Base-by-base conservation (phyloP, 176 grass and related monocot species). In the Elaeis guineensis region DNA sequence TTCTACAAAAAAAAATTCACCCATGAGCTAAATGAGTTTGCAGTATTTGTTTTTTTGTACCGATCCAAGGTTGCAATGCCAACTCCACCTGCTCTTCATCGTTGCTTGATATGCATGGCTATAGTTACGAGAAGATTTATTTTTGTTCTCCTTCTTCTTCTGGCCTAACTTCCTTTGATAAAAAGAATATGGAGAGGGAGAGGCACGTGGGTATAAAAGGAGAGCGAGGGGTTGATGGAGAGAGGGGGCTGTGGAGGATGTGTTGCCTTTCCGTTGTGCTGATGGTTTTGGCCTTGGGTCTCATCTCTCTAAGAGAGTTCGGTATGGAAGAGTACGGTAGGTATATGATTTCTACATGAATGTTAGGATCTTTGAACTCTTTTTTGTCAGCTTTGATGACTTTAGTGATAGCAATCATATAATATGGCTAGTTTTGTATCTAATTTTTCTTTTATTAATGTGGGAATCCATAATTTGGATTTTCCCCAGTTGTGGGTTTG, bases 121-220 rank as follows among this genome's bases (percentile, higher is more conserved):
- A 21, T 4, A 12, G 17, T 44, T 20, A 9, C 5, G 44, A 26
- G 0, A 25, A 0, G 28, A 0, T 12, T 7, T 69, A 15, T 63
- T 19, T 50, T 61, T 44, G 16, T 18, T 69, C 52, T 21, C 54
- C 64, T 19, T 66, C 64, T 66, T 28, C 21, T 52, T 25, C 17
- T n/a, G 9, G 9, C 17, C 19, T 16, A 35, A 35, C 32, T 9
- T 35, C 6, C 1, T 35, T 35, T 66, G 53, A 22, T 23, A 17
- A 28, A 17, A 15, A 66, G 64, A 18, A 52, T 54, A 24, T 19
- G 26, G 22, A 24, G 15, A 21, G 17, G 51, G 51, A 35, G 14
- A 18, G 19, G 24, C 23, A 35, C 4, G 18, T n/a, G 51, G 39
- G 49, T 25, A 14, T 17, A 7, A 19, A 23, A 23, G 3, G 23